Evolutionary conservation across 2,329 filamentous ascomycete genomes (phyloP).

Genomic region (Helicocarpus griseus): DNA sequence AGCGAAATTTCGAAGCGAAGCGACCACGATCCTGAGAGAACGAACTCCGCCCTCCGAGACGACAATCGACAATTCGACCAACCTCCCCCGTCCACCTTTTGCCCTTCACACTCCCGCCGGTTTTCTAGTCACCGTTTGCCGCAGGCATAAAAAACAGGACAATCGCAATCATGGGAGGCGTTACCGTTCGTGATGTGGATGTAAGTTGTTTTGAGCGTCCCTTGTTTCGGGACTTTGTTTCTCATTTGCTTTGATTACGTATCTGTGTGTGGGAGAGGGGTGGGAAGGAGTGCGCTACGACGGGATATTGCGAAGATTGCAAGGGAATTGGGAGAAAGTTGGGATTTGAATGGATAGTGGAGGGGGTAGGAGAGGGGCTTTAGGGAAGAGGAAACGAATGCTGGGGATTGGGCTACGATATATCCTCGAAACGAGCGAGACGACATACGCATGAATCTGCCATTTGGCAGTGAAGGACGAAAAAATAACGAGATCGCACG

Average conservation of each 20-base stretch:
- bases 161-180: constrained; percentile 55
- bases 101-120: constrained; percentile 20
- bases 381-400: not conserved
- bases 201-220: constrained; percentile 32
- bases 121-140: constrained; percentile 16
- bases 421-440: no score
- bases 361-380: not conserved
- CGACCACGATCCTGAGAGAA: constrained; percentile 11
- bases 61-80: constrained; percentile 18
- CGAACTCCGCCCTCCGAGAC: constrained; percentile 22
- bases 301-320: not conserved
- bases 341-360: not conserved
- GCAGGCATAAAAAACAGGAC: constrained; percentile 9
- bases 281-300: not conserved
- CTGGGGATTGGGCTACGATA: not conserved
- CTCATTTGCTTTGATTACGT: not conserved
- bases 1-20: constrained; percentile 11
- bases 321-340: not conserved
- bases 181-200: constrained; percentile 58
- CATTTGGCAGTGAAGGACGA: not conserved
- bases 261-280: not conserved
- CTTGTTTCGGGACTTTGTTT: not conserved
- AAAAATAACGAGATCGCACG: not conserved
- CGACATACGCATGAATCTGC: not conserved
- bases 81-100: constrained; percentile 23